phyloP scores from a whole-genome alignment of 2,329 filamentous ascomycete genomes.

The Magnaporthiopsis rhizophila region DNA sequence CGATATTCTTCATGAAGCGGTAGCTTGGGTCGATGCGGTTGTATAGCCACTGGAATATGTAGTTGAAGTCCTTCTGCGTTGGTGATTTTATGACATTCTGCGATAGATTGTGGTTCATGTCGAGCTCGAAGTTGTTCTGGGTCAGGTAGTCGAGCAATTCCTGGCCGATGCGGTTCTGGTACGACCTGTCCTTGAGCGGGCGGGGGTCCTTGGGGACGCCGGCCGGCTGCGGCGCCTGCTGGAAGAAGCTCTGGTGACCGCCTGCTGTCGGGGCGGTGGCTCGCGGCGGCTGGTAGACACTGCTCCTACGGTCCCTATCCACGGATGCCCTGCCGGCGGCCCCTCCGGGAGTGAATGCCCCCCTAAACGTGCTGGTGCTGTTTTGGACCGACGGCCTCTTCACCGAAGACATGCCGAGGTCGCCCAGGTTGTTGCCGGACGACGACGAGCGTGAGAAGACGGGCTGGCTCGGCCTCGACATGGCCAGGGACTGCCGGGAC shows the following conservation, averaged over 20 bases:
- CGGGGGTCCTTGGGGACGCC: conserved; percentile 82
- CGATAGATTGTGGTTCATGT: conserved; percentile 91
- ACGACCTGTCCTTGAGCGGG: conserved; percentile 72
- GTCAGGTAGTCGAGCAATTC: conserved; percentile 88
- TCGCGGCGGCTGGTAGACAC: conserved; percentile 63
- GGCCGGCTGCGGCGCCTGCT: conserved; percentile 72
- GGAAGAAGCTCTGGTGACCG: conserved; percentile 87
- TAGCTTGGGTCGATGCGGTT: conserved; percentile 92
- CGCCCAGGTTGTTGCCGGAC: conserved; percentile 66
- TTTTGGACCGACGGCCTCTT: conserved; percentile 76
- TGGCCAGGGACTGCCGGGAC: conserved; percentile 77
- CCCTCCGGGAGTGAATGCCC: conserved; percentile 51
- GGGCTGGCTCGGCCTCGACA: conserved; percentile 75
- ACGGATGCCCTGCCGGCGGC: conserved; percentile 33
- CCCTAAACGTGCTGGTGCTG: conserved; percentile 52
- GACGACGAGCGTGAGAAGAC: conserved; percentile 81
- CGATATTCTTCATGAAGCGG: conserved; percentile 87
- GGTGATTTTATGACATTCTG: conserved; percentile 88
- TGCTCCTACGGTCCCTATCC: conserved; percentile 62
- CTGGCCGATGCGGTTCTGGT: conserved; percentile 74
- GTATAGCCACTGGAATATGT: conserved; percentile 97
- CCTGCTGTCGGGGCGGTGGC: conserved; percentile 41
- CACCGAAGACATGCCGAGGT: conserved; percentile 73
- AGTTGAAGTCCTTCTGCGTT: conserved; percentile 96
- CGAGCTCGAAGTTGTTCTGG: conserved; percentile 92